A percentile compares a stretch with the other conserved stretches of the same genome.
Conservation (phyloP, 164 flowering plant species). For the Brasenia schreberi region DNA sequence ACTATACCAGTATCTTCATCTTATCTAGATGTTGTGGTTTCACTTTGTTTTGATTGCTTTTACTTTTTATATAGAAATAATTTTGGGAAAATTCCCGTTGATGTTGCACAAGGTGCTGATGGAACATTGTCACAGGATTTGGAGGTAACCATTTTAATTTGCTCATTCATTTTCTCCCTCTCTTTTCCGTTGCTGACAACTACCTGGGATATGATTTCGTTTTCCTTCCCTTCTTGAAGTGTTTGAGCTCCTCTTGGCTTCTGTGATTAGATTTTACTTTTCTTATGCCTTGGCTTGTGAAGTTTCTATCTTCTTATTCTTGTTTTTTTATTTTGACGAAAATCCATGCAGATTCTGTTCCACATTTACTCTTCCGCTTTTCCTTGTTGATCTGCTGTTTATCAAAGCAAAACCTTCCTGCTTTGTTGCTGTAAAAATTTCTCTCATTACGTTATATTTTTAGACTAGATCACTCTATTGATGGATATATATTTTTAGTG, state of each 20-base stretch:
- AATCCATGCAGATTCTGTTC: too few species aligned
- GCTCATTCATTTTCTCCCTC: neutral
- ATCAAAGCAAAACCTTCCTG: too few species aligned
- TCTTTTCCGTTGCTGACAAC: neutral
- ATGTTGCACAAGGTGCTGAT: conserved; percentile 20
- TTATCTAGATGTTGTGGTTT: conserved; percentile 1
- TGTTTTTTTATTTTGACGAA: too few species aligned
- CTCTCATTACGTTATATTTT: too few species aligned
- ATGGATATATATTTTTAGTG: too few species aligned
- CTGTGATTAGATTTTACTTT: too few species aligned
- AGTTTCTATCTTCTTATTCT: too few species aligned
- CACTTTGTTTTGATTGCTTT: neutral
- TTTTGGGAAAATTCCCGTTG: conserved; percentile 27
- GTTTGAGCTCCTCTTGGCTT: neutral
- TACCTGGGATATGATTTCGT: neutral
- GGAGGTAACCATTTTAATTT: conserved; percentile 40
- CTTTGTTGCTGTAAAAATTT: too few species aligned
- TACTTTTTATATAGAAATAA: conserved; percentile 18
- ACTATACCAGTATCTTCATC: neutral
- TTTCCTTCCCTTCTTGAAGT: neutral
- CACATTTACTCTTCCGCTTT: too few species aligned
- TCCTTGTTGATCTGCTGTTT: too few species aligned
- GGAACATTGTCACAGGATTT: conserved; percentile 53
- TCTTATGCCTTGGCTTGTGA: neutral
- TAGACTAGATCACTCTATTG: too few species aligned